Evolutionary conservation across 2,329 filamentous ascomycete species (phyloP), one percentile per base, ranked within the genome.

Genomic region (Coniochaeta hoffmannii): DNA sequence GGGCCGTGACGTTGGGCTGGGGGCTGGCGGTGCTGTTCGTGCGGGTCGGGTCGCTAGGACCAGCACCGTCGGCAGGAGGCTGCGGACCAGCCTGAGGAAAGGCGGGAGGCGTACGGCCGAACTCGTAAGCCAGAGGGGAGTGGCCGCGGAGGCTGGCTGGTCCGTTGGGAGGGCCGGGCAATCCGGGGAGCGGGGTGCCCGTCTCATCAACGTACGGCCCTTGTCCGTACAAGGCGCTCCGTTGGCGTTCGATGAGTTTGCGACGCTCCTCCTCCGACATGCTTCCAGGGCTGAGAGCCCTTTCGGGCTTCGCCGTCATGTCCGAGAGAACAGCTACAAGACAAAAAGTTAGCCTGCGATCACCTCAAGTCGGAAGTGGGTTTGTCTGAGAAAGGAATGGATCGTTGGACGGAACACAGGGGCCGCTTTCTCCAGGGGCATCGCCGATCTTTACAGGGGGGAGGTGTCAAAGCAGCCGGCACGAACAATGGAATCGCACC

Each of bases 231-330:
- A 99, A 76, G 61, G 93, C 92, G 72, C 88, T 92, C 73, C 95
- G 91, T 76, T 97, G 94, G 68, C 93, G 92, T 64, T 92, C 89
- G 73, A 97, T 96, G 71, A 97, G 81, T 65, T 97, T 93, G 65
- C 93, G 90, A 65, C 93, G 93, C 68, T 96, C 92, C 66, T 97
- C 92, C 76, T 97, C 94, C 69, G 88, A 95, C 88, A 96, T 89
- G 68, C 78, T 74, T 65, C 86, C 86, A 54, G 90, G 90, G 76
- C 89, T 94, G 76, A 91, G 82, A 65, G 89, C 87, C 70, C 90
- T 89, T 68, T 94, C 90, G 69, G 87, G 86, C 79, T 97, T 97
- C 78, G 78, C 81, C 8, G 26, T 51, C 17, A 34, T 28, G 28
- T 51, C 49, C 15, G 49, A 31, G 63, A 80, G 69, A 61, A 75